Evolutionary conservation across 2,329 filamentous ascomycete genomes (phyloP), one percentile per base, ranked within the genome.

Genomic region (Coccinonectria pachysandricola): DNA sequence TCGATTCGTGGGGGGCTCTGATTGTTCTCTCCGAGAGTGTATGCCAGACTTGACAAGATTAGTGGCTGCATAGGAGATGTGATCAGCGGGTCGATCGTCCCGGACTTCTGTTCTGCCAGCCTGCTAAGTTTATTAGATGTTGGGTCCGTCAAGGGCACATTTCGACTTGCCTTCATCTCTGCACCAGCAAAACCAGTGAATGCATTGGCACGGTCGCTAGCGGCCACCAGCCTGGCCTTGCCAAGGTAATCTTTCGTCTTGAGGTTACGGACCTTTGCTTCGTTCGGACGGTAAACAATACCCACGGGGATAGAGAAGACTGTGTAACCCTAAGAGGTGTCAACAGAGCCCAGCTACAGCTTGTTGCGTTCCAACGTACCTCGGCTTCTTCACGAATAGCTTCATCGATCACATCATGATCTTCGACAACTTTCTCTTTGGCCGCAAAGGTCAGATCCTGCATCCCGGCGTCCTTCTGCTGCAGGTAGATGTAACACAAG

Each of bases 261-360:
- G 46, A 98, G 65, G 49, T 98, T 98, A 59, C 92, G 92, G 41
- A 98, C 91, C 58, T 98, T 98, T 37, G 91, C 87, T 48, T 93
- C 87, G 51, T 95, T 96, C 12, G 91, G 91, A 32, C 91, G 71
- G 57, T 96, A 98, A 10, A 98, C 73, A 16, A 95, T 83, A 13
- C 91, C 91, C 8, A 96, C 87, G 1, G 91, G 91, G 27, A 96
- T 96, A 0, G 87, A 96, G 60, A 98, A 98, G 21, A 98, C 91
- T 1, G 91, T 96, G 51, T 98, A 98, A 23, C 88, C 91, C 82
- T 93, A 35, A 3, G 18, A 29, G 9, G 20, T 30, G 37, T 60
- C 34, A 62, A 28, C 11, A 10, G 3, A 6, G n/a, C 6, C 9
- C 4, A 12, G 17, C 2, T 12, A 9, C 5, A 8, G 15, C 12